These are phyloP conservation scores for Boletus sp. DNA, from an alignment of 768 basidiomycete species.

Conservation along the genomic window DNA sequence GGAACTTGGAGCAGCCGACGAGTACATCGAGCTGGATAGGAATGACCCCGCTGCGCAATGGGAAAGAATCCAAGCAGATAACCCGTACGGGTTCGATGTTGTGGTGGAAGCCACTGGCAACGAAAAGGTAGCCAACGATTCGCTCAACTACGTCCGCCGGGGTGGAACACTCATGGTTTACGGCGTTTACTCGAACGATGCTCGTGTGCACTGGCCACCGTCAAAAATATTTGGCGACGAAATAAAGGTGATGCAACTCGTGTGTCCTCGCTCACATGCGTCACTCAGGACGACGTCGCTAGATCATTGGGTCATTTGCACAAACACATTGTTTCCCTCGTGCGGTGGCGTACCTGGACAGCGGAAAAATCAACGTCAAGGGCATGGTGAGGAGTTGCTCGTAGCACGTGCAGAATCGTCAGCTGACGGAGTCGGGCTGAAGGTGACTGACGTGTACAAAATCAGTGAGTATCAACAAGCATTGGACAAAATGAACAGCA, in stretches of 20 bases:
- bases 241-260: slow-evolving; percentile 41
- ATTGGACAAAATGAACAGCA: slow-evolving; percentile 65
- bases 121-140: slow-evolving; percentile 73
- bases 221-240: slow-evolving; percentile 72
- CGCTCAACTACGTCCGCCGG: slow-evolving; percentile 80
- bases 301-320: slow-evolving; percentile 87
- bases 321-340: slow-evolving; percentile 86
- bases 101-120: slow-evolving; percentile 75
- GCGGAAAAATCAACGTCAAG: slow-evolving; percentile 73
- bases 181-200: slow-evolving; percentile 81
- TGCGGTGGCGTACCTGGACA: slow-evolving; percentile 80
- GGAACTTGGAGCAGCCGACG: slow-evolving; percentile 70
- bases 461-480: slow-evolving; percentile 65
- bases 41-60: slow-evolving; percentile 68
- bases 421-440: neutral
- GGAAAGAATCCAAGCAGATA: slow-evolving; percentile 67
- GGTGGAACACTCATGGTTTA: slow-evolving; percentile 82
- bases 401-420: neutral
- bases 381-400: slow-evolving; percentile 50
- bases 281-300: neutral
- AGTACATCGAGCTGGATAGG: slow-evolving; percentile 79
- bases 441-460: slow-evolving; percentile 51
- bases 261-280: neutral
- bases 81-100: slow-evolving; percentile 83
- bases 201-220: slow-evolving; percentile 77